Conservation (phyloP, 1,284 basidiomycete genomes). For the Meira miltonrushii region DNA sequence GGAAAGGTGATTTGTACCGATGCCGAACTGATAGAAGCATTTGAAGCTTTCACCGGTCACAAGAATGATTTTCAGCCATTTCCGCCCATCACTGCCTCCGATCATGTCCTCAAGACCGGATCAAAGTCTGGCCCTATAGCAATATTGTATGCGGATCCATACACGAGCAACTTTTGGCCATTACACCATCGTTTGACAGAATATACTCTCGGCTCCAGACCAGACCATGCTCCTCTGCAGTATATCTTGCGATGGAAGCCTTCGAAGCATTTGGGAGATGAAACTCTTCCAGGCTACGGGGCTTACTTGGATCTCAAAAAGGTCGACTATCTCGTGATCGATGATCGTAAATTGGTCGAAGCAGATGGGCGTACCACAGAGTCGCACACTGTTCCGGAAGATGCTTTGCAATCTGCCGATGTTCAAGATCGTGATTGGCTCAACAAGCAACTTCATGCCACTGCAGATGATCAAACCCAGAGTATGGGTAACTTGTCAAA, state of each 20-base stretch:
- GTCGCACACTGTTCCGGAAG: not conserved
- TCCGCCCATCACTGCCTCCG: not conserved
- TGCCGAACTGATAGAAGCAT: slow-evolving; percentile 19
- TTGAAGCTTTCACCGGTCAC: not conserved
- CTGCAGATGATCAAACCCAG: slow-evolving; percentile 6
- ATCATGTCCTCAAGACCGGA: not conserved
- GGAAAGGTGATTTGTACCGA: slow-evolving; percentile 30
- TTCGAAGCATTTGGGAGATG: not conserved
- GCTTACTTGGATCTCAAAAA: slow-evolving; percentile 90
- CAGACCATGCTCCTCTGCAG: slow-evolving; percentile 7
- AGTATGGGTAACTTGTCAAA: slow-evolving; percentile 17
- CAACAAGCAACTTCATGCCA: slow-evolving; percentile 12
- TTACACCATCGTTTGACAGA: slow-evolving; percentile 30
- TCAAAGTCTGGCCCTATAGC: slow-evolving; percentile 9
- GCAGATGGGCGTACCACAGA: not conserved
- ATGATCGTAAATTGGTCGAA: slow-evolving; percentile 38
- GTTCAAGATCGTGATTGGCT: slow-evolving; percentile 15
- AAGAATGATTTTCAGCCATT: not conserved
- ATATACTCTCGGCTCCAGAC: slow-evolving; percentile 6
- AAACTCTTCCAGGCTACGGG: slow-evolving; percentile 78
- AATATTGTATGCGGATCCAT: slow-evolving; percentile 44
- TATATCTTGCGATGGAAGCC: slow-evolving; percentile 52
- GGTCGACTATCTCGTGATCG: slow-evolving; percentile 86
- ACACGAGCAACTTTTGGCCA: slow-evolving; percentile 29
- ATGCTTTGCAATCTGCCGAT: slow-evolving; percentile 1